These are phyloP conservation scores for Hanseniaspora osmophila DNA, from an alignment of 805 yeast genomes.

Conservation along the genomic window DNA sequence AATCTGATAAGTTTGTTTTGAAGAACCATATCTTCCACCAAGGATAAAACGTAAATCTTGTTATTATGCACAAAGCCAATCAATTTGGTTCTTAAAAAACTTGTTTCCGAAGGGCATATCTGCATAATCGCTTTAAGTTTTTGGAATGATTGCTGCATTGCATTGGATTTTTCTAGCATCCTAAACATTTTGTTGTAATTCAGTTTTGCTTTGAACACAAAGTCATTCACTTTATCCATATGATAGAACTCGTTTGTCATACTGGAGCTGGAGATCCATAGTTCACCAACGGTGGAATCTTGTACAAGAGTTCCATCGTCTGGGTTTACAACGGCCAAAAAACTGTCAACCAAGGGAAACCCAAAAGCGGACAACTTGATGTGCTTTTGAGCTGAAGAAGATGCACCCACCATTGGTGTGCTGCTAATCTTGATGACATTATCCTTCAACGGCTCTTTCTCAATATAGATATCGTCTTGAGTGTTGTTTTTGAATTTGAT, in stretches of 20 bases:
- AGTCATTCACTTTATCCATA: constrained; percentile 22
- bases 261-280: constrained; percentile 93
- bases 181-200: constrained; percentile 18
- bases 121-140: constrained; percentile 17
- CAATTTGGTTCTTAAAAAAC: constrained; percentile 75
- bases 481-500: constrained; percentile 20
- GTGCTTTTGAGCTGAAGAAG: constrained; percentile 29
- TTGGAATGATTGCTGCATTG: constrained; percentile 8
- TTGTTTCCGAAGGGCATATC: constrained; percentile 15
- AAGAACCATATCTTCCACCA: constrained; percentile 81
- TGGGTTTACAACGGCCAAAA: constrained; percentile 86
- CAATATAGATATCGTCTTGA: constrained; percentile 23
- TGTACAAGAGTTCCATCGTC: constrained; percentile 67
- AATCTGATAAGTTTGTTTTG: constrained; percentile 31
- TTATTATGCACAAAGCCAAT: constrained; percentile 83
- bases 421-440: constrained; percentile 20
- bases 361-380: constrained; percentile 86
- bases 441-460: constrained; percentile 22
- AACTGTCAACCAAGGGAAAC: constrained; percentile 85
- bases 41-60: constrained; percentile 74
- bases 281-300: constrained; percentile 78
- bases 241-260: constrained; percentile 41
- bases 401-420: constrained; percentile 18
- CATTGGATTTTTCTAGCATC: neutral
- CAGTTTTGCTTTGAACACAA: constrained; percentile 22